phyloP scores from a whole-genome alignment of 2,329 filamentous ascomycete genomes.

The Trichophyton schoenleinii region DNA sequence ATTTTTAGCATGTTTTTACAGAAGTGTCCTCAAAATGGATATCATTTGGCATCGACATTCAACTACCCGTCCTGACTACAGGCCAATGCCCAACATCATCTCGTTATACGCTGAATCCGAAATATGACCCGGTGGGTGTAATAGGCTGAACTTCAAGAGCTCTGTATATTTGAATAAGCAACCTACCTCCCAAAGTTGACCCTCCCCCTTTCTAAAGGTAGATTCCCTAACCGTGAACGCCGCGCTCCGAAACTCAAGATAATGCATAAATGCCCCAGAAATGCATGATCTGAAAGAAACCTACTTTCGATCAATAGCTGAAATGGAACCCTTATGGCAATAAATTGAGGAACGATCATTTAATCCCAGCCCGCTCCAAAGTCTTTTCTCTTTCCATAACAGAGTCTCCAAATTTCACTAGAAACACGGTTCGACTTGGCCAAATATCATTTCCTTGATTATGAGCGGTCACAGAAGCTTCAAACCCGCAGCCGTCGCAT shows the following conservation, averaged over 20 bases:
- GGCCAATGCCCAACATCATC: not conserved
- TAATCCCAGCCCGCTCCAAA: conserved; percentile 48
- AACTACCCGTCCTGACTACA: too few species aligned
- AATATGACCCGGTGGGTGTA: not conserved
- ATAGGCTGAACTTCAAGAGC: not conserved
- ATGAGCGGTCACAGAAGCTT: conserved; percentile 80
- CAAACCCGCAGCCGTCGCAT: conserved; percentile 84
- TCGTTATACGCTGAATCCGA: not conserved
- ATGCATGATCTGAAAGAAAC: not conserved
- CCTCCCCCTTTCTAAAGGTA: not conserved
- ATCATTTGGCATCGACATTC: not conserved
- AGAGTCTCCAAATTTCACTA: conserved; percentile 83
- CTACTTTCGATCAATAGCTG: not conserved
- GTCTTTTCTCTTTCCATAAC: conserved; percentile 86
- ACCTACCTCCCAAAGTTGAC: not conserved
- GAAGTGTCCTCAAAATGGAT: not conserved
- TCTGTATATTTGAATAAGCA: not conserved
- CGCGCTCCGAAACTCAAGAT: not conserved
- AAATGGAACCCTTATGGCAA: not conserved
- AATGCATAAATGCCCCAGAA: not conserved
- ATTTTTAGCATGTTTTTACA: not conserved
- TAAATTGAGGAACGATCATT: conserved; percentile 19
- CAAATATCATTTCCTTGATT: conserved; percentile 67
- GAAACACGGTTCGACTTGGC: conserved; percentile 90
- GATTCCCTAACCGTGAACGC: not conserved